phyloP scores from a whole-genome alignment of 2,329 filamentous ascomycete genomes.

The Clarireedia sp. region DNA sequence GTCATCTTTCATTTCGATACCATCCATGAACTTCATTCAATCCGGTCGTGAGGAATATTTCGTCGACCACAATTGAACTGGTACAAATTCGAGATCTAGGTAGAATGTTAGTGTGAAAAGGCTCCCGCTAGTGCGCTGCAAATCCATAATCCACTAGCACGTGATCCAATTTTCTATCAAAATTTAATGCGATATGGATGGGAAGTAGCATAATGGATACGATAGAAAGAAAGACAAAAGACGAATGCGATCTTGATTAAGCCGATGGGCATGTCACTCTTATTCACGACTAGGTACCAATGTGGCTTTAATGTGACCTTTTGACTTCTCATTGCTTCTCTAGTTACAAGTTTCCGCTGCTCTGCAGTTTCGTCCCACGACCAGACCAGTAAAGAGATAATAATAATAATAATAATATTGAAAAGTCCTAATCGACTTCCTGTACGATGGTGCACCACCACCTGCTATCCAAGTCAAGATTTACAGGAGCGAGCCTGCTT shows the following conservation, averaged over 20 bases:
- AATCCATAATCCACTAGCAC: not conserved
- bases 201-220: too few species aligned
- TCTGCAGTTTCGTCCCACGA: constrained; percentile 12
- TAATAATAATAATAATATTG: constrained; percentile 23
- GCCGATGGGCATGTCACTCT: too few species aligned
- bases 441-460: not conserved
- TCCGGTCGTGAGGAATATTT: not conserved
- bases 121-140: not conserved
- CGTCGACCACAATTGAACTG: too few species aligned
- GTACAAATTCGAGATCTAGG: too few species aligned
- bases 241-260: not conserved
- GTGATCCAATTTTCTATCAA: not conserved
- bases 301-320: constrained; percentile 9
- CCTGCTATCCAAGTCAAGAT: not conserved
- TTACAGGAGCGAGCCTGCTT: not conserved
- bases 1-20: not conserved
- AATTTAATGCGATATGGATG: too few species aligned
- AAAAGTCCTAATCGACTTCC: not conserved
- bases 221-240: too few species aligned
- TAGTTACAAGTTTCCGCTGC: constrained; percentile 23
- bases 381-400: constrained; percentile 9
- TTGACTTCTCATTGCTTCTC: constrained; percentile 19
- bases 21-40: not conserved
- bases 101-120: not conserved
- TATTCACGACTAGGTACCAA: not conserved